These are phyloP conservation scores for Liquidambar formosana DNA, from an alignment of 164 flowering plant genomes.

Conservation along the genomic window DNA sequence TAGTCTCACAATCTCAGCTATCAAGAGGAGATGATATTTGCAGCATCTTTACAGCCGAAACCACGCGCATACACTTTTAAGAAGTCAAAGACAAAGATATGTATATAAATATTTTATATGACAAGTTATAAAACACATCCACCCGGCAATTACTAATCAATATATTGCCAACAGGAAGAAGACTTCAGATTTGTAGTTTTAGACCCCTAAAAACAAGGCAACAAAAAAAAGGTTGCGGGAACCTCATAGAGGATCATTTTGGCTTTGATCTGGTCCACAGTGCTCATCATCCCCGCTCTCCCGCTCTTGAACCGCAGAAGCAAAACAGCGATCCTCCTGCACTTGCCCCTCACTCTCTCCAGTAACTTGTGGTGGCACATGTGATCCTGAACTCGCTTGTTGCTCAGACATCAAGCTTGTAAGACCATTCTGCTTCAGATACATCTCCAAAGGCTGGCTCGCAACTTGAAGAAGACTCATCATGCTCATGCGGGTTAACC, in stretches of 20 bases:
- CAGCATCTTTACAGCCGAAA: too few relatives aligned
- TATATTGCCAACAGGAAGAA: too few relatives aligned
- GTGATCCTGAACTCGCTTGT: conserved; percentile 45
- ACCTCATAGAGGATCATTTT: conserved; percentile 24
- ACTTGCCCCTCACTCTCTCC: conserved; percentile 42
- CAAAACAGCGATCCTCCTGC: conserved; percentile 28
- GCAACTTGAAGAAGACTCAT: conserved; percentile 74
- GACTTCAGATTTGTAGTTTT: neutral
- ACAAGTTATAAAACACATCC: too few relatives aligned
- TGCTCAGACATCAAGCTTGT: conserved; percentile 61
- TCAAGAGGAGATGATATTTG: too few relatives aligned
- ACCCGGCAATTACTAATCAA: too few relatives aligned
- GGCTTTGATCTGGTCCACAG: conserved; percentile 31
- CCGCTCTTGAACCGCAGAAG: conserved; percentile 27
- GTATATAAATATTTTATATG: too few relatives aligned
- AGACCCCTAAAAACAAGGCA: neutral
- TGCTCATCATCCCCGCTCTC: conserved; percentile 40
- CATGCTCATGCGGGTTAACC: conserved; percentile 54
- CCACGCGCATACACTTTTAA: too few relatives aligned
- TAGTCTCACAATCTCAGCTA: too few relatives aligned
- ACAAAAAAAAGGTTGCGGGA: neutral
- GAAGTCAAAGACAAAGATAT: too few relatives aligned
- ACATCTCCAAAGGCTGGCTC: conserved; percentile 65
- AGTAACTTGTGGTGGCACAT: conserved; percentile 29
- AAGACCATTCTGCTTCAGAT: conserved; percentile 76